Conservation (phyloP, 352 stramenopile species). For the Pythium aphanidermatum region DNA sequence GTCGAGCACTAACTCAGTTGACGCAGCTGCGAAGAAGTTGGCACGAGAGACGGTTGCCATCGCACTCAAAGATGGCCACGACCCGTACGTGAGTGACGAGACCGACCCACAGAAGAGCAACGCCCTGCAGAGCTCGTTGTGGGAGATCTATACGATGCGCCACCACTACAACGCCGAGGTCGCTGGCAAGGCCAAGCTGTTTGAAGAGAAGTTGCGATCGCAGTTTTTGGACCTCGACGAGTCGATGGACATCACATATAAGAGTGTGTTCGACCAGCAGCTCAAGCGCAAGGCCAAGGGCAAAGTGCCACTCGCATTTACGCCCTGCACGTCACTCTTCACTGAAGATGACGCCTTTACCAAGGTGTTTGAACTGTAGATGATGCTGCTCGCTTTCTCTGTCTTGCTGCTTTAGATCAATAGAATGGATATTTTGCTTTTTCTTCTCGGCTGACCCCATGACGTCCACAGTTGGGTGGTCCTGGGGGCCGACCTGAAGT, state of each 20-base stretch:
- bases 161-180: conserved; percentile 95
- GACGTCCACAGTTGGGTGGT: too few species aligned
- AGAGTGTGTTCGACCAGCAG: conserved; percentile 70
- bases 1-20: conserved; percentile 62
- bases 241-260: conserved; percentile 74
- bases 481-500: too few species aligned
- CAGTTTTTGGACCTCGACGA: conserved; percentile 77
- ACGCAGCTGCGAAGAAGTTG: conserved; percentile 68
- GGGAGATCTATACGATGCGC: conserved; percentile 93
- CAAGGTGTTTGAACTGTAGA: conserved; percentile 71
- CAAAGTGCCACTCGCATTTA: conserved; percentile 65
- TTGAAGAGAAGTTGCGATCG: conserved; percentile 81
- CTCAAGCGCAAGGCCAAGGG: conserved; percentile 83
- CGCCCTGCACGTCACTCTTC: conserved; percentile 57
- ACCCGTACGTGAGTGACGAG: conserved; percentile 73
- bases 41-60: conserved; percentile 52
- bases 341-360: conserved; percentile 49
- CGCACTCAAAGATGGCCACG: conserved; percentile 63
- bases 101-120: conserved; percentile 63
- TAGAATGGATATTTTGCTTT: conserved; percentile 26
- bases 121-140: conserved; percentile 92
- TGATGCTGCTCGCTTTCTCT: conserved; percentile 12
- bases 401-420: conserved; percentile 18
- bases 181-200: conserved; percentile 84
- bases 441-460: conserved; percentile 1